A percentile compares a stretch with the other conserved stretches of the same genome.
Conservation (phyloP, 768 basidiomycete species). For the Trametes meyenii region DNA sequence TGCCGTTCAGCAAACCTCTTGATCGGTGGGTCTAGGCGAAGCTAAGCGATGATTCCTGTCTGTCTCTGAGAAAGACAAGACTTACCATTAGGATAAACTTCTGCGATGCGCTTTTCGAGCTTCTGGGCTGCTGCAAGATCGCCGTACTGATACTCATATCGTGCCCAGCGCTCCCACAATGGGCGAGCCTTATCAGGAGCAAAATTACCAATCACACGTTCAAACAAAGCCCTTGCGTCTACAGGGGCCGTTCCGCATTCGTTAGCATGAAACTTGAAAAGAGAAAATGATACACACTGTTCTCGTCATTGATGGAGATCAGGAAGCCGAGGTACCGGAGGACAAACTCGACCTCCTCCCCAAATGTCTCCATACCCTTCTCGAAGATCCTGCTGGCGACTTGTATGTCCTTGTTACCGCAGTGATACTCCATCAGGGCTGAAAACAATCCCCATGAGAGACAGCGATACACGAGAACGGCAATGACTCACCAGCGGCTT, state of each 20-base stretch:
- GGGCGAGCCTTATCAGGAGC: slow-evolving; percentile 77
- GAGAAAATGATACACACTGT: slow-evolving; percentile 60
- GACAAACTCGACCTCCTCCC: slow-evolving; percentile 83
- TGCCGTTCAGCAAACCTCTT: slow-evolving; percentile 90
- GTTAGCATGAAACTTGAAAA: slow-evolving; percentile 10
- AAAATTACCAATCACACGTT: slow-evolving; percentile 81
- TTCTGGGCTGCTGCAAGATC: slow-evolving; percentile 86
- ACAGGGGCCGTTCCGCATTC: neutral
- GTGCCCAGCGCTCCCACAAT: slow-evolving; percentile 95
- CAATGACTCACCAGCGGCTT: slow-evolving; percentile 73
- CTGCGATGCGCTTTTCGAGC: slow-evolving; percentile 86
- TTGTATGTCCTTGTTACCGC: slow-evolving; percentile 65
- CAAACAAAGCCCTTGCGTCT: slow-evolving; percentile 97
- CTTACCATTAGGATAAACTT: slow-evolving; percentile 84
- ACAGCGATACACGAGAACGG: neutral
- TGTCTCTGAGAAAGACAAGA: neutral
- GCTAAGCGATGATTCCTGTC: neutral
- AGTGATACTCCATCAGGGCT: slow-evolving; percentile 96
- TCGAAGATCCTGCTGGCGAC: slow-evolving; percentile 94
- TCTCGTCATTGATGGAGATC: slow-evolving; percentile 92
- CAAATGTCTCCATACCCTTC: slow-evolving; percentile 83
- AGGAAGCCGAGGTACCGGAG: slow-evolving; percentile 90
- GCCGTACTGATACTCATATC: slow-evolving; percentile 95
- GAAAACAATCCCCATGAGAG: neutral
- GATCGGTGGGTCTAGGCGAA: slow-evolving; percentile 76